Evolutionary conservation across 2,329 filamentous ascomycete species (phyloP), one percentile per base, ranked within the genome.

Genomic region (Mycosphaerella arachidis): DNA sequence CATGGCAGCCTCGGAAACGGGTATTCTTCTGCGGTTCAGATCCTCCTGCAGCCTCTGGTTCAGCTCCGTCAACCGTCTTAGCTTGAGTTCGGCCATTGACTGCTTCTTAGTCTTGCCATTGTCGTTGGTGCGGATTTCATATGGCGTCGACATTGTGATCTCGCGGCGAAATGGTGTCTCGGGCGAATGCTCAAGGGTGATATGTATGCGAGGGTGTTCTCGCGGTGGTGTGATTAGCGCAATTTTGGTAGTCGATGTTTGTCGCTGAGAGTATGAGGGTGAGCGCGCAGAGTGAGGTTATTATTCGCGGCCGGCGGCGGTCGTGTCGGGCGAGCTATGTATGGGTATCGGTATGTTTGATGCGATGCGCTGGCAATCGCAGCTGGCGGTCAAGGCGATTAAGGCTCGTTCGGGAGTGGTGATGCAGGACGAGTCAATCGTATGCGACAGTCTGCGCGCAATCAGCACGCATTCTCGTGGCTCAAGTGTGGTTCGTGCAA

Each of bases 61-160:
- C 72, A 99, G 86, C 81, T 99, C 94, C 63, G 92, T 97, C 78
- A 99, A 83, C 67, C 94, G 89, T 72, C 94, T 88, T 72, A 97
- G 86, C 84, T 99, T 99, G 67, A 99, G 85, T 77, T 99, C 94
- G 70, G 93, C 93, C 91, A 99, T 97, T 75, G 91, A 96, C 81
- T 97, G 94, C 83, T 97, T 97, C 82, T 95, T 97, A 82, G 92
- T 96, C 84, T 84, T 86, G 68, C 82, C 80, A 73, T 86, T 84
- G 68, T 84, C 84, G 67, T 84, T 85, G 62, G 82, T 82, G 75
- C 85, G 84, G 70, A 86, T 81, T 74, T 87, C 85, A 77, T 88
- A 88, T 60, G 84, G 81, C 65, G 83, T 74, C 70, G 84, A 81
- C 82, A 86, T 86, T 67, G 70, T 78, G 66, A 48, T 12, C 20